phyloP scores from a whole-genome alignment of 2,329 filamentous ascomycete genomes.

The Davidsoniella neocaledoniae region DNA sequence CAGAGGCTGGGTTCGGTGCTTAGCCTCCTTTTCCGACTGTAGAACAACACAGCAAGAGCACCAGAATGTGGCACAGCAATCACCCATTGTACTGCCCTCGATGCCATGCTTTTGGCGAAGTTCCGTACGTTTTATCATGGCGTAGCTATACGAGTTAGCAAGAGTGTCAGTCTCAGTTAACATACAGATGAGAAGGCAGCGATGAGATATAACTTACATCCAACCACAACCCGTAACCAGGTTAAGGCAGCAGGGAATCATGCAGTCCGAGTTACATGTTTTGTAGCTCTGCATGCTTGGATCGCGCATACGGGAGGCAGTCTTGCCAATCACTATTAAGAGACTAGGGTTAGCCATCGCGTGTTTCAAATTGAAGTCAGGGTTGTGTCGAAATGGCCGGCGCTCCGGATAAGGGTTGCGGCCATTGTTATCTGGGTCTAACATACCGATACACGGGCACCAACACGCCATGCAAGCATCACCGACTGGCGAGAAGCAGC shows the following conservation, averaged over 20 bases:
- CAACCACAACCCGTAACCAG: conserved; percentile 27
- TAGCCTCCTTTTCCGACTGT: conserved; percentile 41
- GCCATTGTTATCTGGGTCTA: neutral
- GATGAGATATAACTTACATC: conserved; percentile 19
- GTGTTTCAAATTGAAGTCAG: neutral
- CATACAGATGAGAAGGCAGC: neutral
- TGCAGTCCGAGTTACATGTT: conserved; percentile 24
- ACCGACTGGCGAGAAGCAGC: conserved; percentile 23
- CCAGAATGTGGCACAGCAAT: conserved; percentile 37
- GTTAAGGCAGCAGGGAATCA: conserved; percentile 23
- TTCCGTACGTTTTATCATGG: conserved; percentile 35
- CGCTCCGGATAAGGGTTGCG: no score
- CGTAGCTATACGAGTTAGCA: conserved; percentile 20
- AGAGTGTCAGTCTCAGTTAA: neutral
- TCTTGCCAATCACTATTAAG: conserved; percentile 26
- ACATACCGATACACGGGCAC: conserved; percentile 29
- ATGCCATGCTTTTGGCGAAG: conserved; percentile 38
- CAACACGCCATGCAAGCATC: conserved; percentile 24
- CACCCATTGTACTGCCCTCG: conserved; percentile 28
- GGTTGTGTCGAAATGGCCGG: neutral
- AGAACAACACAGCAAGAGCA: conserved; percentile 40
- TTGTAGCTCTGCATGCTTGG: conserved; percentile 25
- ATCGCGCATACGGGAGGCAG: conserved; percentile 27
- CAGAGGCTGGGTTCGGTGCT: conserved; percentile 15
- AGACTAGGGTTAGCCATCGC: neutral